A percentile compares a stretch with the other conserved stretches of the same genome.
These are phyloP conservation scores for Neonectria hederae DNA, from an alignment of 2,329 filamentous ascomycete species.

Conservation along the genomic window DNA sequence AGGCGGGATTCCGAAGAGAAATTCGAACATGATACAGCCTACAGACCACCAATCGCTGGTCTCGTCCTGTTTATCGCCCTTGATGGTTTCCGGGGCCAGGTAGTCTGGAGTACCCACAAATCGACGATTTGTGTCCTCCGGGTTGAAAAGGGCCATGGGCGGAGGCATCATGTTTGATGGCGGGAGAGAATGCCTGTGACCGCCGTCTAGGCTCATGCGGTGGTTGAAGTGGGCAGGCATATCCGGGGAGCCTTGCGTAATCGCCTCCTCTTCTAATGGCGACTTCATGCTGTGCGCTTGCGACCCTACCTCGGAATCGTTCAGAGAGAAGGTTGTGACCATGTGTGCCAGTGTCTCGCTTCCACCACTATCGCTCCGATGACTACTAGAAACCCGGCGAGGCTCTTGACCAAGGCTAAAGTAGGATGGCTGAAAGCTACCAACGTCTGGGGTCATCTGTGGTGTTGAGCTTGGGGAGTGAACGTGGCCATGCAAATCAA, in stretches of 20 bases:
- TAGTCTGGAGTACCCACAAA: conserved; percentile 99
- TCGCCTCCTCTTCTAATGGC: conserved; percentile 79
- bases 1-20: conserved; percentile 90
- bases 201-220: conserved; percentile 47
- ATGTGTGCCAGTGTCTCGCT: conserved; percentile 86
- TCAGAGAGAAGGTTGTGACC: conserved; percentile 81
- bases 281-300: conserved; percentile 61
- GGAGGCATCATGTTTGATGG: conserved; percentile 82
- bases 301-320: conserved; percentile 62
- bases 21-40: conserved; percentile 98
- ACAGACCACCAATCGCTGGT: conserved; percentile 99
- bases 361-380: conserved; percentile 90
- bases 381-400: conserved; percentile 74
- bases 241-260: conserved; percentile 80
- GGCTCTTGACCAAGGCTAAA: conserved; percentile 80
- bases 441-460: conserved; percentile 79
- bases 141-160: conserved; percentile 94
- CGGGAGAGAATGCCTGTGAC: conserved; percentile 47
- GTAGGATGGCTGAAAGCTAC: conserved; percentile 84
- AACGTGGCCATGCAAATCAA: conserved; percentile 79
- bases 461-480: conserved; percentile 88
- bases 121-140: conserved; percentile 88
- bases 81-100: conserved; percentile 95
- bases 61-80: conserved; percentile 93
- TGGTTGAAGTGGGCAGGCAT: conserved; percentile 59